Conservation (phyloP, 208 protist genomes). For the Novymonas esmeraldas region DNA sequence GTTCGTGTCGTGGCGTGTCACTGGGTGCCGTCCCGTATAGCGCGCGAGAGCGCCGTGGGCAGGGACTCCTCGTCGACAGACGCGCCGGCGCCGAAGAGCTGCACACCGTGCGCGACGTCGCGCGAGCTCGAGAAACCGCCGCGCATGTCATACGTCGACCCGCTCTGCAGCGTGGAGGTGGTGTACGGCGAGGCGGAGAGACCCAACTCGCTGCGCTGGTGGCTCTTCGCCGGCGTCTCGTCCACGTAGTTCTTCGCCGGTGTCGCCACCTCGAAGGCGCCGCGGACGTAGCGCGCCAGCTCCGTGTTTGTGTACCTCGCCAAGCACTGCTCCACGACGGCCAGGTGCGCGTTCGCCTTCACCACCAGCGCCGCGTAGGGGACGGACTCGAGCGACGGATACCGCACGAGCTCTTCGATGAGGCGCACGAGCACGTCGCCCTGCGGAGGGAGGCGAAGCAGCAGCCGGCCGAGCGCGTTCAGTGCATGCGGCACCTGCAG, state of each 20-base stretch:
- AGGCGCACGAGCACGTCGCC: conserved; percentile 50
- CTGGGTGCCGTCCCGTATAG: background rate
- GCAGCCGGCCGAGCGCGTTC: conserved; percentile 69
- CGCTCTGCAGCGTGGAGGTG: conserved; percentile 34
- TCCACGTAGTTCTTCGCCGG: conserved; percentile 57
- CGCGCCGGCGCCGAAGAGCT: conserved; percentile 31
- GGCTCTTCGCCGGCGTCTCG: conserved; percentile 39
- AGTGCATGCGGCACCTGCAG: conserved; percentile 37
- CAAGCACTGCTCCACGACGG: conserved; percentile 17
- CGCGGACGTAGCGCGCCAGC: conserved; percentile 41
- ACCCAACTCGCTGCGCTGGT: conserved; percentile 47
- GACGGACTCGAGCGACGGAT: conserved; percentile 28
- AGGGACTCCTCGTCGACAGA: conserved; percentile 25
- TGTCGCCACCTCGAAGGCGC: conserved; percentile 57
- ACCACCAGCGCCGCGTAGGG: conserved; percentile 35
- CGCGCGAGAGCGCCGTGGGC: background rate
- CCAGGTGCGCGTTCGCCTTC: conserved; percentile 29
- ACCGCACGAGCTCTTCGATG: conserved; percentile 32
- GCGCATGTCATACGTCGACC: conserved; percentile 32
- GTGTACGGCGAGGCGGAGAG: conserved; percentile 47
- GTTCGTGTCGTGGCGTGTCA: too few species aligned
- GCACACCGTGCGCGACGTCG: conserved; percentile 19
- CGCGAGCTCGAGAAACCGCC: conserved; percentile 31
- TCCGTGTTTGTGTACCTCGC: conserved; percentile 21
- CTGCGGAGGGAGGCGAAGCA: conserved; percentile 45